A percentile compares a stretch with the other conserved stretches of the same genome.
phyloP scores from a whole-genome alignment of 495 filamentous ascomycete species.

The Evernia prunastri region DNA sequence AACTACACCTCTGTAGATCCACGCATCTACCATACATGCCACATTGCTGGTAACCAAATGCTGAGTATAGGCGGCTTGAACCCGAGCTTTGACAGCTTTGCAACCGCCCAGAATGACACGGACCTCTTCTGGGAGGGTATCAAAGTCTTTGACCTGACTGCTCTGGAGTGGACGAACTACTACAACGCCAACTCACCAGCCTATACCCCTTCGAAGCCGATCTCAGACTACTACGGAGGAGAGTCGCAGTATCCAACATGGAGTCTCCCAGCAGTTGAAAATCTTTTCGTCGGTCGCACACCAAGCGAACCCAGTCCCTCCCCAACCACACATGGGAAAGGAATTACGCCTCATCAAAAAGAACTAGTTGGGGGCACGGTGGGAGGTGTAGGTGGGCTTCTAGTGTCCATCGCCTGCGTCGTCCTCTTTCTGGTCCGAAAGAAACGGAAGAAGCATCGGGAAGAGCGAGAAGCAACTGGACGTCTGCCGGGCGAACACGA shows the following conservation, averaged over 20 bases:
- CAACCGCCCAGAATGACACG: neutral
- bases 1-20: neutral
- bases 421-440: neutral
- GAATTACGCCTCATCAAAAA: too few relatives aligned
- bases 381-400: neutral
- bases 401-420: neutral
- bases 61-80: too few relatives aligned
- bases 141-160: conserved; percentile 11
- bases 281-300: too few relatives aligned
- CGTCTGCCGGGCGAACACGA: too few relatives aligned
- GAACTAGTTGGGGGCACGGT: neutral
- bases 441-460: neutral
- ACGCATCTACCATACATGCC: neutral
- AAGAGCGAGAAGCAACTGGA: too few relatives aligned
- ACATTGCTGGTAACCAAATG: neutral
- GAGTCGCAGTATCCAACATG: too few relatives aligned
- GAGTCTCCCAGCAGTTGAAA: too few relatives aligned
- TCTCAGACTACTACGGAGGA: neutral
- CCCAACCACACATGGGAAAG: too few relatives aligned
- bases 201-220: neutral
- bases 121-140: neutral
- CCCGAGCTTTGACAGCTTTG: too few relatives aligned
- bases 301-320: too few relatives aligned
- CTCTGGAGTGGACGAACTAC: conserved; percentile 7
- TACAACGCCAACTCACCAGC: conserved; percentile 7